phyloP scores from a whole-genome alignment of 2,329 filamentous ascomycete species.

The Didymella glomerata region DNA sequence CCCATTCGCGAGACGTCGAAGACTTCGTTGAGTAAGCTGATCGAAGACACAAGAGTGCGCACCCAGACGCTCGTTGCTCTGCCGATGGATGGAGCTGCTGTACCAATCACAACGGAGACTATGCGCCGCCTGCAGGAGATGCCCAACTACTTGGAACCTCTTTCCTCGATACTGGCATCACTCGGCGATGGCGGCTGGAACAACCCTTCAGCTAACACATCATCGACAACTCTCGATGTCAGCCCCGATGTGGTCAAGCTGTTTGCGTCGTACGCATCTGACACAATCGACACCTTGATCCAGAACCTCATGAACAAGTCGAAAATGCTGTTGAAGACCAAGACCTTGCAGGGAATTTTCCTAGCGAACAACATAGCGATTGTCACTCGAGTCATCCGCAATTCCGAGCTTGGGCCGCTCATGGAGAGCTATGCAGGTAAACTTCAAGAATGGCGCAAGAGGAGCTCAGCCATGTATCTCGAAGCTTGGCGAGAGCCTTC shows the following conservation, averaged over 20 bases:
- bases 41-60: conserved; percentile 82
- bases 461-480: conserved; percentile 80
- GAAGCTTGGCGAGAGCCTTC: conserved; percentile 90
- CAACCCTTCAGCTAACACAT: conserved; percentile 60
- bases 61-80: conserved; percentile 71
- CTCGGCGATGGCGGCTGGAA: conserved; percentile 92
- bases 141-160: conserved; percentile 83
- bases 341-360: conserved; percentile 84
- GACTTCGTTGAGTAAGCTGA: conserved; percentile 78
- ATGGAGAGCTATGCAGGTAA: conserved; percentile 70
- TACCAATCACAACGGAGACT: conserved; percentile 81
- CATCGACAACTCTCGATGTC: conserved; percentile 77
- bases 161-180: conserved; percentile 90
- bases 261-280: conserved; percentile 87
- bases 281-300: conserved; percentile 85
- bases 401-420: conserved; percentile 78
- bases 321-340: conserved; percentile 73
- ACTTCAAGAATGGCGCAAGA: conserved; percentile 87
- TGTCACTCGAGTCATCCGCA: conserved; percentile 82
- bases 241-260: conserved; percentile 87
- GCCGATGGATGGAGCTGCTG: conserved; percentile 78
- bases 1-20: conserved; percentile 94
- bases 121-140: conserved; percentile 88
- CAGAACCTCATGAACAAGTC: conserved; percentile 78
- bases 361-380: conserved; percentile 87